phyloP scores from a whole-genome alignment of 768 basidiomycete species.

The Tremella mesenterica region DNA sequence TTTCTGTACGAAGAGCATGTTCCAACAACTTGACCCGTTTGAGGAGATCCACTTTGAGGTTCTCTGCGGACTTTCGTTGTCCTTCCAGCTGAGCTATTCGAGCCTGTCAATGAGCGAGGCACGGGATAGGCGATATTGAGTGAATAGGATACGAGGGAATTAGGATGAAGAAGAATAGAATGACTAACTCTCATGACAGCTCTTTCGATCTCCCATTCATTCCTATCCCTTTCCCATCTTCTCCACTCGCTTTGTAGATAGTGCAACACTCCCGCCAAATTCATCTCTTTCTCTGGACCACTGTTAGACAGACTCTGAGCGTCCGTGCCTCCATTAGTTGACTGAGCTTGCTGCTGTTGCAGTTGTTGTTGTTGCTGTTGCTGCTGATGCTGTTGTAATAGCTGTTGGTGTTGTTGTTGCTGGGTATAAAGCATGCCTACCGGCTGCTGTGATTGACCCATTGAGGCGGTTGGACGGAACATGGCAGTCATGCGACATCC shows the following conservation, averaged over 20 bases:
- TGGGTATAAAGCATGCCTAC: conserved; percentile 44
- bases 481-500: too few relatives aligned
- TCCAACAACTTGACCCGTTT: conserved; percentile 98
- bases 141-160: background rate
- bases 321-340: conserved; percentile 9
- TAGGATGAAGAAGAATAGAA: background rate
- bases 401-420: conserved; percentile 23
- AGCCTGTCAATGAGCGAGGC: conserved; percentile 53
- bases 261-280: conserved; percentile 86
- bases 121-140: too few relatives aligned
- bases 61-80: conserved; percentile 92
- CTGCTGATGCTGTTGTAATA: conserved; percentile 12
- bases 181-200: conserved; percentile 89
- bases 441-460: too few relatives aligned
- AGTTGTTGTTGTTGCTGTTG: conserved; percentile 12
- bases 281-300: conserved; percentile 55
- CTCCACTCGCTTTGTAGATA: conserved; percentile 98
- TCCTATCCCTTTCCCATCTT: conserved; percentile 92
- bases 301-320: conserved; percentile 17
- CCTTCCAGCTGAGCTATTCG: conserved; percentile 95
- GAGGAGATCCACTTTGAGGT: conserved; percentile 89
- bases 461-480: too few relatives aligned
- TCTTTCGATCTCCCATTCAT: conserved; percentile 99
- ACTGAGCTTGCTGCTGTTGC: conserved; percentile 8
- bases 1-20: conserved; percentile 89